These are phyloP conservation scores for Amanita fuliginea DNA, from an alignment of 768 basidiomycete species.

Conservation along the genomic window DNA sequence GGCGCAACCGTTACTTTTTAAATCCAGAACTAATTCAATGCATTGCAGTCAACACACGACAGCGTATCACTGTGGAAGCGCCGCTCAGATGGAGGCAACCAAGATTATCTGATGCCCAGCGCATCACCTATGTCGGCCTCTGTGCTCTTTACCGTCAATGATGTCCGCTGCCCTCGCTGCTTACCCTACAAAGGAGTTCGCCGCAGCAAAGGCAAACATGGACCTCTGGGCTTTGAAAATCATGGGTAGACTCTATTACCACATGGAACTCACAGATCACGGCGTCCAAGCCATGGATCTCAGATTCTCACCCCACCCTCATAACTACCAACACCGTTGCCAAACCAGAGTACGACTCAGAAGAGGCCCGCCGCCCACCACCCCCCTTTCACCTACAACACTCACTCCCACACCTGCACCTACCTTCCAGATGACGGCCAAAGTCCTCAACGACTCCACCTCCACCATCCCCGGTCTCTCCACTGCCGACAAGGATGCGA, in stretches of 20 bases:
- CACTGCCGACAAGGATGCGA: slow-evolving; percentile 79
- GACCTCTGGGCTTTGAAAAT: slow-evolving; percentile 94
- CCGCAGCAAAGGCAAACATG: slow-evolving; percentile 61
- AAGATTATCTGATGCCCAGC: slow-evolving; percentile 96
- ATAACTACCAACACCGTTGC: slow-evolving; percentile 97
- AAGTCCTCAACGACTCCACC: slow-evolving; percentile 50
- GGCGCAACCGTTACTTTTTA: too few relatives aligned
- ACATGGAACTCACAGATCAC: slow-evolving; percentile 94
- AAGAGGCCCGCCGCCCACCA: slow-evolving; percentile 45
- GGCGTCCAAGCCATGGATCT: slow-evolving; percentile 87
- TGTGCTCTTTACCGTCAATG: slow-evolving; percentile 74
- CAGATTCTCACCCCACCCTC: slow-evolving; percentile 79
- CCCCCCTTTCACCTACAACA: slow-evolving; percentile 4
- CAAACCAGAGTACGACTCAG: slow-evolving; percentile 96
- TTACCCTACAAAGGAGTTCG: slow-evolving; percentile 58
- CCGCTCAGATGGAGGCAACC: slow-evolving; percentile 96
- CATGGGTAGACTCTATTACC: slow-evolving; percentile 95
- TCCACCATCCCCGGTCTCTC: slow-evolving; percentile 76
- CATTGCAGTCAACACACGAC: too few relatives aligned
- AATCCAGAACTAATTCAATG: too few relatives aligned
- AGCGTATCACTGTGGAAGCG: too few relatives aligned
- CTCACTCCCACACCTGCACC: slow-evolving; percentile 6
- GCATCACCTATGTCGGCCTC: slow-evolving; percentile 95
- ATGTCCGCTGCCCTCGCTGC: slow-evolving; percentile 60
- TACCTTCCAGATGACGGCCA: slow-evolving; percentile 41